These are phyloP conservation scores for Phytopythium boreale DNA, from an alignment of 352 stramenopile genomes.

Conservation along the genomic window DNA sequence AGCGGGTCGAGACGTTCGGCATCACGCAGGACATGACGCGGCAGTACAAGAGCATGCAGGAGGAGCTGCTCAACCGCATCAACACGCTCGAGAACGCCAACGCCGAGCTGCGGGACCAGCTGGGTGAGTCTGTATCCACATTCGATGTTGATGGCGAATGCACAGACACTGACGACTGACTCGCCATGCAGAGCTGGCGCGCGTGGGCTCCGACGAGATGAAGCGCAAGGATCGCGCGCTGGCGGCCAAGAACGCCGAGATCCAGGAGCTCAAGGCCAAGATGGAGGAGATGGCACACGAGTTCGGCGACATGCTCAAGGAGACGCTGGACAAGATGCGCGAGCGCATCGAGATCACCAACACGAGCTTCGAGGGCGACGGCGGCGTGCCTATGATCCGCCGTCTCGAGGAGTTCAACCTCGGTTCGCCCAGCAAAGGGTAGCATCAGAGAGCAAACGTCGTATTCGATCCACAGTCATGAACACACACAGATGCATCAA, in stretches of 20 bases:
- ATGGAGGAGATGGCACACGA: conserved; percentile 95
- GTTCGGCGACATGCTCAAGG: conserved; percentile 94
- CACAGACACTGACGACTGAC: neutral
- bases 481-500: neutral
- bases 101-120: conserved; percentile 89
- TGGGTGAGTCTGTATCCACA: conserved; percentile 42
- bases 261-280: conserved; percentile 89
- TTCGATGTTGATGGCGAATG: neutral
- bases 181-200: conserved; percentile 58
- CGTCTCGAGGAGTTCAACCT: conserved; percentile 87
- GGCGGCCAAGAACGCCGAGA: conserved; percentile 86
- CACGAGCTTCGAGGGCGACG: conserved; percentile 85
- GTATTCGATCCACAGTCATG: conserved; percentile 4
- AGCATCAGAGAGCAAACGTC: neutral
- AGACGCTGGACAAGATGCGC: conserved; percentile 93
- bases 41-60: conserved; percentile 97
- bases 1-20: conserved; percentile 86
- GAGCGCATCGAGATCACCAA: conserved; percentile 93
- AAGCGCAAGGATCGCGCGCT: conserved; percentile 91
- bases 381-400: conserved; percentile 72
- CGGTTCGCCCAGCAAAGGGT: conserved; percentile 13
- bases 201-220: conserved; percentile 86
- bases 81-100: conserved; percentile 91
- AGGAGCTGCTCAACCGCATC: conserved; percentile 87
- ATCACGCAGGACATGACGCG: conserved; percentile 96